phyloP scores from a whole-genome alignment of 2,329 filamentous ascomycete species.

The Aspergillus ibericus region DNA sequence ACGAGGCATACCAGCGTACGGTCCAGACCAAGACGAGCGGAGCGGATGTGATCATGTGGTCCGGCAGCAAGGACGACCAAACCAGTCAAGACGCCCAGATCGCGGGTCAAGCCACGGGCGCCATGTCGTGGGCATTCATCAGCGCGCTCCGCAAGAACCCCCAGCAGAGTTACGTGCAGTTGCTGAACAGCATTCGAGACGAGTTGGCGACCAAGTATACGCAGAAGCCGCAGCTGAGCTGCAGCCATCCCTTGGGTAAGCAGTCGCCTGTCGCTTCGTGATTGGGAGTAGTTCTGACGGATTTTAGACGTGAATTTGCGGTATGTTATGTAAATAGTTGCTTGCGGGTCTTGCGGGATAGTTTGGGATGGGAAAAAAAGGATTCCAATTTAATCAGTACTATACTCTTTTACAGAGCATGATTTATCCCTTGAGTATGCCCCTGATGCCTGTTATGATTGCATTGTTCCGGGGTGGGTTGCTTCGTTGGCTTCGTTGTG shows the following conservation, averaged over 20 bases:
- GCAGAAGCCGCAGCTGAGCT: conserved; percentile 94
- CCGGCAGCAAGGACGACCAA: conserved; percentile 91
- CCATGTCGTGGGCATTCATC: conserved; percentile 99
- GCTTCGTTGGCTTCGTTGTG: neutral
- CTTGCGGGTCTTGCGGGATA: neutral
- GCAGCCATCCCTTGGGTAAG: conserved; percentile 92
- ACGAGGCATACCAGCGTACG: conserved; percentile 76
- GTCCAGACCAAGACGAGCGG: conserved; percentile 87
- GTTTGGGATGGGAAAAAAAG: neutral
- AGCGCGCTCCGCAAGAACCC: conserved; percentile 86
- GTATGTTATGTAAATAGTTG: conserved; percentile 61
- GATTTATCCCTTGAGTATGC: neutral
- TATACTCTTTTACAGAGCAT: neutral
- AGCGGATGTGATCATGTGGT: conserved; percentile 97
- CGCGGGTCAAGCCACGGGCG: conserved; percentile 83
- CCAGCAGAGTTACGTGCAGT: conserved; percentile 91
- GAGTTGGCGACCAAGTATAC: conserved; percentile 82
- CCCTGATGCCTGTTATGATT: neutral
- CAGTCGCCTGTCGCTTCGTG: conserved; percentile 16
- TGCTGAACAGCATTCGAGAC: conserved; percentile 93
- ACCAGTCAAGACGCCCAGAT: conserved; percentile 94
- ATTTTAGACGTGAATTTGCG: conserved; percentile 62
- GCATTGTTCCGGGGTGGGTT: neutral
- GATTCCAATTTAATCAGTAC: neutral
- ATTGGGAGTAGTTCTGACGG: conserved; percentile 18